Base-by-base conservation (phyloP, 129 eudicot species). In the Artemisia annua region DNA sequence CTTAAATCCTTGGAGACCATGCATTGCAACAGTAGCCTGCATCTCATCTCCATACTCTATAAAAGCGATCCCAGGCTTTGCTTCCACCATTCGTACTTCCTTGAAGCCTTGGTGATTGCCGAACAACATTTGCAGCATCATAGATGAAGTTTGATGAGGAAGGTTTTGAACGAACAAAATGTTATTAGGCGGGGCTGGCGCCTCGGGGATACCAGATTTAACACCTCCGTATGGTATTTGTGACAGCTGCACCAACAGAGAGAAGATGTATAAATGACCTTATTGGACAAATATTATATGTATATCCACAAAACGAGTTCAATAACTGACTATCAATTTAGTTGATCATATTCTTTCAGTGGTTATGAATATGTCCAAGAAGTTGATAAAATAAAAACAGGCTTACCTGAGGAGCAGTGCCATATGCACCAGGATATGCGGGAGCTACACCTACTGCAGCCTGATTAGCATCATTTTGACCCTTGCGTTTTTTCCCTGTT, bases 81-180 rank as follows among this genome's bases (percentile, higher is more conserved):
- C 97, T 81, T 94, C 98, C 66, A 94, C 86, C 98, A 94, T 94
- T 66, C 97, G 79, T 60, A 94, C 98, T 82, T 94, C 98, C 85
- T 94, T 94, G 72, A 94, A 94, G 51, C 98, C 98, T 16, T 90
- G 85, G 60, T 86, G 90, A 64, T 88, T 97, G 32, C 87, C 80
- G 73, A 90, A 94, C 59, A 94, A 80, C 98, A 94, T 86, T 75
- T 90, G 95, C 64, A 94, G 90, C 97, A 90, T 90, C 91, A 87
- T 81, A 5, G 96, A 56, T 64, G 92, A 87, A 11, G 97, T 85
- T 58, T 94, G 86, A 82, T 90, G 97, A 10, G 98, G 98, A 62
- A 94, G 89, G 65, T 90, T 94, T 81, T 94, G 97, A 32, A 94
- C 70, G 70, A 90, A 94, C 65, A 94, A 74, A 9, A 94, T 94